Evolutionary conservation across 441 rosid genomes (phyloP).

Genomic region (Eutrema salsugineum): DNA sequence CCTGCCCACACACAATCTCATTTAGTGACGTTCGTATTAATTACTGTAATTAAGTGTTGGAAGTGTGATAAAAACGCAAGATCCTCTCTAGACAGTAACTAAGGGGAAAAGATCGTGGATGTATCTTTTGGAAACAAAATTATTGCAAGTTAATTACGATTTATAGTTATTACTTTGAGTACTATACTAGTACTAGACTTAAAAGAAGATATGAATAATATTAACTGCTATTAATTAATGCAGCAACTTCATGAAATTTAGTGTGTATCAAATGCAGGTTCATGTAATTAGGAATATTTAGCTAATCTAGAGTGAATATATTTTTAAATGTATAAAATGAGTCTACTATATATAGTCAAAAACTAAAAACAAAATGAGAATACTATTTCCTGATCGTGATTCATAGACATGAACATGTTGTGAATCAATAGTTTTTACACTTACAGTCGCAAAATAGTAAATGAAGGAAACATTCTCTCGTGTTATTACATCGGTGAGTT

Average conservation of each 20-base stretch:
- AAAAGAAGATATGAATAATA: neutral
- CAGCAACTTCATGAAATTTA: conserved; percentile 6
- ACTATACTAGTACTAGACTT: neutral
- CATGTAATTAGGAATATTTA: no score
- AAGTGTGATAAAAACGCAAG: neutral
- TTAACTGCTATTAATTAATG: neutral
- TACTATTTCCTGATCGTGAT: neutral
- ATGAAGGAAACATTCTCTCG: conserved; percentile 28
- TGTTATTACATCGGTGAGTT: conserved; percentile 22
- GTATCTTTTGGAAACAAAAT: neutral
- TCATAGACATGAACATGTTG: neutral
- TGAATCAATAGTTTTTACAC: neutral
- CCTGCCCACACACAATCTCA: conserved; percentile 14
- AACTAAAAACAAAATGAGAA: no score
- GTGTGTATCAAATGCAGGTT: neutral
- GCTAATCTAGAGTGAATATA: neutral
- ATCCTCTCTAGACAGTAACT: neutral
- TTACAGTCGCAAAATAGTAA: neutral
- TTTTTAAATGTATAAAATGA: neutral
- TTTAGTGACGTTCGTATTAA: conserved; percentile 2
- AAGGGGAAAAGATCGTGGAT: neutral
- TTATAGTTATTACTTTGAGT: neutral
- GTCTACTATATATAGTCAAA: no score
- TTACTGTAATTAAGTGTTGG: neutral
- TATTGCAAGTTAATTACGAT: neutral